These are phyloP conservation scores for Pythium chondricola DNA, from an alignment of 352 stramenopile species.

Conservation along the genomic window DNA sequence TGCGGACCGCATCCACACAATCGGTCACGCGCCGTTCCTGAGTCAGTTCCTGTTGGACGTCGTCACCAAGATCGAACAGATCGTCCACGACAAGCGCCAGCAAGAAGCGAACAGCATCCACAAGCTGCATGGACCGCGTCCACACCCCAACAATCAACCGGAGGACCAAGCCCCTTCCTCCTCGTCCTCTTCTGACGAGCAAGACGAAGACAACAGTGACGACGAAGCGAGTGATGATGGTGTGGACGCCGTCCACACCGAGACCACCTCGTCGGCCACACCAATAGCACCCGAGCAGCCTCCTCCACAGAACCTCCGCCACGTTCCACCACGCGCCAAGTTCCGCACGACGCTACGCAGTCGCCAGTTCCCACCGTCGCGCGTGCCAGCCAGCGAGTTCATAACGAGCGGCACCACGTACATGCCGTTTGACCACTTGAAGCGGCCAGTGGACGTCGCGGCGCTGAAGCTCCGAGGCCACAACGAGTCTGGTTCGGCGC, in stretches of 20 bases:
- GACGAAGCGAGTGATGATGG: background rate
- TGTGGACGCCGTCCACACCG: background rate
- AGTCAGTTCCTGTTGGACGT: slow-evolving; percentile 5
- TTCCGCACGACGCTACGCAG: slow-evolving; percentile 34
- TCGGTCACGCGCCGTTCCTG: background rate
- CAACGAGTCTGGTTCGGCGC: slow-evolving; percentile 4
- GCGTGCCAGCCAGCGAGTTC: slow-evolving; percentile 23
- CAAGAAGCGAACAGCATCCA: slow-evolving; percentile 3
- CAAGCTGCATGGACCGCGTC: background rate
- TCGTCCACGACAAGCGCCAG: slow-evolving; percentile 8
- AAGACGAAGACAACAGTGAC: background rate
- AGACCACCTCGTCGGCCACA: background rate
- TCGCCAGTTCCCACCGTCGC: slow-evolving; percentile 34
- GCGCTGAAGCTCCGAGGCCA: slow-evolving; percentile 18
- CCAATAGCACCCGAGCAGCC: background rate
- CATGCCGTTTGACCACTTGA: slow-evolving; percentile 26
- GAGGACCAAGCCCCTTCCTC: background rate
- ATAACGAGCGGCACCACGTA: slow-evolving; percentile 24
- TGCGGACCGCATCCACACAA: background rate
- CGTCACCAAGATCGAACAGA: slow-evolving; percentile 3
- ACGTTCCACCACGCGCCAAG: slow-evolving; percentile 11
- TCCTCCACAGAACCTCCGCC: background rate
- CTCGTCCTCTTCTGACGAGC: background rate
- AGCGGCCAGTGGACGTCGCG: slow-evolving; percentile 12
- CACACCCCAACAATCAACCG: background rate